Evolutionary conservation across 2,329 filamentous ascomycete species (phyloP).

Genomic region (Ilyonectria mors-panacis): DNA sequence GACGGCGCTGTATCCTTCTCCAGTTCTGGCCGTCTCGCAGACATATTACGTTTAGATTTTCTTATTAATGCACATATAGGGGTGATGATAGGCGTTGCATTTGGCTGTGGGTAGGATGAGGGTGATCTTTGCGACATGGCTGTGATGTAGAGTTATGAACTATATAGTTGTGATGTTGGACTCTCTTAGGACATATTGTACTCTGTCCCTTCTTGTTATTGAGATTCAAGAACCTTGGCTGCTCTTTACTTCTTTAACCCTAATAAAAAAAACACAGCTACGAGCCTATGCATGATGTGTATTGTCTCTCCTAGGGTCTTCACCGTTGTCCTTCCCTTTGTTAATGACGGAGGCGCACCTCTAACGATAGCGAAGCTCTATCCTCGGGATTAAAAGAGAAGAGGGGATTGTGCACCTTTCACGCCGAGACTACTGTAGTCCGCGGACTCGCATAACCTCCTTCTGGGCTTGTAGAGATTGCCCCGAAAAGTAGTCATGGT

Average conservation of each 20-base stretch:
- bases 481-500: no score
- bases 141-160: conserved; percentile 29
- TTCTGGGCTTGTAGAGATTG: no score
- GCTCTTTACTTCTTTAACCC: background rate
- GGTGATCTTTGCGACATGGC: conserved; percentile 21
- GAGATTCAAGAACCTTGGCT: background rate
- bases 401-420: no score
- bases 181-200: conserved; percentile 7
- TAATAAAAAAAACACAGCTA: background rate
- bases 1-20: conserved; percentile 18
- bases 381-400: no score
- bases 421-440: no score
- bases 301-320: no score
- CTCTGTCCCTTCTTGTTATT: background rate
- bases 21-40: conserved; percentile 25
- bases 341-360: no score
- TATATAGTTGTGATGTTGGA: conserved; percentile 11
- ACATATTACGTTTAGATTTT: conserved; percentile 38
- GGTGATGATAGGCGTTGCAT: conserved; percentile 40
- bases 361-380: no score
- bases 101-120: conserved; percentile 18
- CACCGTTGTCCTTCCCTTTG: no score
- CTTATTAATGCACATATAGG: conserved; percentile 45
- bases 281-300: no score
- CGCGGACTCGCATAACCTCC: no score